These are phyloP conservation scores for Tetragonia tetragonoides DNA, from an alignment of 148 eudicot genomes.

Conservation along the genomic window DNA sequence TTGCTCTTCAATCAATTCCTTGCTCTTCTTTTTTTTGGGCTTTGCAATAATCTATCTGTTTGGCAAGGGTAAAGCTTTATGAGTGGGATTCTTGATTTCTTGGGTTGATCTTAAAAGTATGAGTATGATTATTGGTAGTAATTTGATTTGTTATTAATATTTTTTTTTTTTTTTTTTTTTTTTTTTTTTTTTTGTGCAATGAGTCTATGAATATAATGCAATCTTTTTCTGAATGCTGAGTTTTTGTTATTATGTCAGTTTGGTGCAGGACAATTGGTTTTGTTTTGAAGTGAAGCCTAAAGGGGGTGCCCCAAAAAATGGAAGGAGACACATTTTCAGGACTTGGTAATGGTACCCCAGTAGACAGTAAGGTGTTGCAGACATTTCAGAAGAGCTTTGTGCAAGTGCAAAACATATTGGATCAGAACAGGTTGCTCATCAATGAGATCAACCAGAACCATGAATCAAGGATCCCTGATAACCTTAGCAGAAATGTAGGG, in stretches of 20 bases:
- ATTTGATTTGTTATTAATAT: background rate
- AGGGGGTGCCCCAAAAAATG: slow-evolving; percentile 33
- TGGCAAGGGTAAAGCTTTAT: no score
- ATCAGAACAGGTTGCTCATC: slow-evolving; percentile 76
- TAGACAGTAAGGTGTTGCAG: slow-evolving; percentile 69
- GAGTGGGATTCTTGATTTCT: background rate
- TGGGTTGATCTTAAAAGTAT: background rate
- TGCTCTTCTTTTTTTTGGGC: slow-evolving; percentile 20
- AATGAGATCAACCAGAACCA: slow-evolving; percentile 90
- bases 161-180: background rate
- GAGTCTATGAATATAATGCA: background rate
- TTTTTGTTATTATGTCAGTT: background rate
- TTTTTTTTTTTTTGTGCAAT: background rate
- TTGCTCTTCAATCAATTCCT: slow-evolving; percentile 21
- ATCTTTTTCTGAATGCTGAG: background rate
- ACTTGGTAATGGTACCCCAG: slow-evolving; percentile 51
- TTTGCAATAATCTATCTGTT: background rate
- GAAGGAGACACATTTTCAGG: slow-evolving; percentile 81
- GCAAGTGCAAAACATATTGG: slow-evolving; percentile 79
- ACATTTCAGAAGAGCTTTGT: slow-evolving; percentile 78
- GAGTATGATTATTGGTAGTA: background rate
- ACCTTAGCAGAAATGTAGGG: slow-evolving; percentile 72
- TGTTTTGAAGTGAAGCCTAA: slow-evolving; percentile 5
- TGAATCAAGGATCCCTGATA: slow-evolving; percentile 77
- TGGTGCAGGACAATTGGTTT: slow-evolving; percentile 28